These are phyloP conservation scores for Pseudonectria buxi DNA, from an alignment of 2,329 filamentous ascomycete genomes.

Conservation along the genomic window DNA sequence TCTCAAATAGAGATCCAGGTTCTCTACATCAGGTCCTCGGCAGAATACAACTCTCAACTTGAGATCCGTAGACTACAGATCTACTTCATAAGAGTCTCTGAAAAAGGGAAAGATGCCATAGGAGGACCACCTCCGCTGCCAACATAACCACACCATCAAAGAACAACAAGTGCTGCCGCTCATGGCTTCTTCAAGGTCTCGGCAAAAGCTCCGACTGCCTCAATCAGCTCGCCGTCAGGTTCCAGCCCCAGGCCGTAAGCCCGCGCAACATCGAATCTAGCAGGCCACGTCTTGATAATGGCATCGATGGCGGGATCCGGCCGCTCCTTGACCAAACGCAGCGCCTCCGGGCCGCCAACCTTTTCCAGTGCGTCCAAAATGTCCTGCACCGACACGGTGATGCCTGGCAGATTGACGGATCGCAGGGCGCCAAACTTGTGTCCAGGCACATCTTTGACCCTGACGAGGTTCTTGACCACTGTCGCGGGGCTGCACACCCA, in stretches of 20 bases:
- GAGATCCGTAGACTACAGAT: too few relatives aligned
- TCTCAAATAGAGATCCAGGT: too few relatives aligned
- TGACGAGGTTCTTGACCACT: constrained; percentile 42
- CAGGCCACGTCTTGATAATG: constrained; percentile 50
- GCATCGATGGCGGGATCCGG: constrained; percentile 39
- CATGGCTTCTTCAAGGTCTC: constrained; percentile 9
- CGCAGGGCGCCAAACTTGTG: constrained; percentile 33
- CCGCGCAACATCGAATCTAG: constrained; percentile 41
- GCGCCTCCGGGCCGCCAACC: constrained; percentile 40
- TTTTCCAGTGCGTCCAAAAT: constrained; percentile 44
- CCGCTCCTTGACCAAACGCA: constrained; percentile 38
- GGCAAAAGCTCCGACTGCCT: constrained; percentile 25
- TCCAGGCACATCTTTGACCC: constrained; percentile 33
- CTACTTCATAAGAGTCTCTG: too few relatives aligned
- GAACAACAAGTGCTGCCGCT: too few relatives aligned
- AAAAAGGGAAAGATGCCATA: too few relatives aligned
- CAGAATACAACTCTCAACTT: too few relatives aligned
- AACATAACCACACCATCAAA: too few relatives aligned
- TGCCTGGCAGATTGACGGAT: constrained; percentile 45
- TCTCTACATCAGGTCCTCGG: too few relatives aligned
- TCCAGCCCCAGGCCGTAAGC: constrained; percentile 47
- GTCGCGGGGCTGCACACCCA: constrained; percentile 48
- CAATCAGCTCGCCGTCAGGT: constrained; percentile 34
- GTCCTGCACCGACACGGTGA: constrained; percentile 45
- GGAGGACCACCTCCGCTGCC: too few relatives aligned